A percentile compares a stretch with the other conserved stretches of the same genome.
Conservation (phyloP, 768 basidiomycete genomes). For the Pleurotus ostreatus region DNA sequence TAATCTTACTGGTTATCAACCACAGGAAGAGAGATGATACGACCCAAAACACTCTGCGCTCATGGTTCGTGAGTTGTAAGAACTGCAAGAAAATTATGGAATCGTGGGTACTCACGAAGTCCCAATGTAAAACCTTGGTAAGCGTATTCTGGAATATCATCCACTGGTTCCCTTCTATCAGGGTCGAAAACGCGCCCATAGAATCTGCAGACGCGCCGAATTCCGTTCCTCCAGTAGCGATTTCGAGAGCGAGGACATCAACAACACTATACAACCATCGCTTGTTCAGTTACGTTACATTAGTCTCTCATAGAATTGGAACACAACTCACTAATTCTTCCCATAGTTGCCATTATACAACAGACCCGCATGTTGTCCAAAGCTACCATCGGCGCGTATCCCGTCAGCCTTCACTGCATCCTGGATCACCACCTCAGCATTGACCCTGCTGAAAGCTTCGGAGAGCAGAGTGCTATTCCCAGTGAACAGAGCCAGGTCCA, state of each 20-base stretch:
- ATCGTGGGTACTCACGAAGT: conserved; percentile 31
- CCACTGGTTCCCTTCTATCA: conserved; percentile 44
- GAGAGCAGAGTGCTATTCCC: conserved; percentile 24
- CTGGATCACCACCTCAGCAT: conserved; percentile 35
- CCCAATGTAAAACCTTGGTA: conserved; percentile 44
- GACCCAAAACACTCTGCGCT: conserved; percentile 10
- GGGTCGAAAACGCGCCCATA: conserved; percentile 33
- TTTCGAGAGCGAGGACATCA: conserved; percentile 45
- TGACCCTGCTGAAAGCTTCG: conserved; percentile 31
- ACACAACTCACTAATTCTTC: conserved; percentile 13
- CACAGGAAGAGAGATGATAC: conserved; percentile 35
- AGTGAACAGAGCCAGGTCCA: conserved; percentile 29
- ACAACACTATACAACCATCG: conserved; percentile 26
- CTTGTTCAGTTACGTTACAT: no score
- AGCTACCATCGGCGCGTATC: conserved; percentile 27
- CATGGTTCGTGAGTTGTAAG: background rate
- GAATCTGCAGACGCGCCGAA: conserved; percentile 21
- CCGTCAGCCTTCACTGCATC: conserved; percentile 37
- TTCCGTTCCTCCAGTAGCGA: conserved; percentile 39
- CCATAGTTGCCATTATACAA: conserved; percentile 42
- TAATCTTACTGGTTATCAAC: conserved; percentile 14
- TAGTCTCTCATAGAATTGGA: no score
- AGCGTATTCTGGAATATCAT: conserved; percentile 42
- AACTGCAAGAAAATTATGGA: background rate
- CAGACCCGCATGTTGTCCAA: conserved; percentile 35